Percentiles rank a stretch among this genome's conserved stretches.
phyloP scores from a whole-genome alignment of 768 basidiomycete species.

The Tylopilus felleus region DNA sequence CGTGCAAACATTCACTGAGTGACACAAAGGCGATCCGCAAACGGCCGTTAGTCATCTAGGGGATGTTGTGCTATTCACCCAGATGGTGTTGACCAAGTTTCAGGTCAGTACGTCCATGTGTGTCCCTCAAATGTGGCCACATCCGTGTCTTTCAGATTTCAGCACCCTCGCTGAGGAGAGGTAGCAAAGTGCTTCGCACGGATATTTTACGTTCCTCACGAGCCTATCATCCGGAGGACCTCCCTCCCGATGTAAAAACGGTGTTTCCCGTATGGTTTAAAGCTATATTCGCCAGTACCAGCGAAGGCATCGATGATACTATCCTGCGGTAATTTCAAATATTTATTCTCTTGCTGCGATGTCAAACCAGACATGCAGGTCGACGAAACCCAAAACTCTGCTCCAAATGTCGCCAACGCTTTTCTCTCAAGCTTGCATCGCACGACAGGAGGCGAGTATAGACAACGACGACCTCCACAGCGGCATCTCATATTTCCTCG shows the following conservation, averaged over 20 bases:
- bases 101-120: constrained; percentile 40
- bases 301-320: constrained; percentile 81
- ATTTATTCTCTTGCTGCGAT: not conserved
- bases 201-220: constrained; percentile 51
- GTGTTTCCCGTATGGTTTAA: constrained; percentile 66
- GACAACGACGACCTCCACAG: constrained; percentile 68
- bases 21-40: constrained; percentile 69
- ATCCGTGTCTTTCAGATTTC: constrained; percentile 43
- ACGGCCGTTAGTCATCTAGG: constrained; percentile 76
- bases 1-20: not conserved
- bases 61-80: constrained; percentile 72
- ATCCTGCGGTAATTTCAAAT: constrained; percentile 52
- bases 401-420: constrained; percentile 66
- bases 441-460: constrained; percentile 48
- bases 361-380: constrained; percentile 38
- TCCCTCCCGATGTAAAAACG: constrained; percentile 41
- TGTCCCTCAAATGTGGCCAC: not conserved
- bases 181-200: constrained; percentile 44
- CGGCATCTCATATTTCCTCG: constrained; percentile 74
- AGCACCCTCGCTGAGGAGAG: constrained; percentile 43
- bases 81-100: constrained; percentile 62
- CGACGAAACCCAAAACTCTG: constrained; percentile 66
- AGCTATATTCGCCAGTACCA: constrained; percentile 70
- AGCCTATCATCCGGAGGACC: constrained; percentile 38
- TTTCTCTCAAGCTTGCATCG: constrained; percentile 58